Evolutionary conservation across 768 basidiomycete genomes (phyloP), one percentile per base, ranked within the genome.

Genomic region (Galerina sulciceps): DNA sequence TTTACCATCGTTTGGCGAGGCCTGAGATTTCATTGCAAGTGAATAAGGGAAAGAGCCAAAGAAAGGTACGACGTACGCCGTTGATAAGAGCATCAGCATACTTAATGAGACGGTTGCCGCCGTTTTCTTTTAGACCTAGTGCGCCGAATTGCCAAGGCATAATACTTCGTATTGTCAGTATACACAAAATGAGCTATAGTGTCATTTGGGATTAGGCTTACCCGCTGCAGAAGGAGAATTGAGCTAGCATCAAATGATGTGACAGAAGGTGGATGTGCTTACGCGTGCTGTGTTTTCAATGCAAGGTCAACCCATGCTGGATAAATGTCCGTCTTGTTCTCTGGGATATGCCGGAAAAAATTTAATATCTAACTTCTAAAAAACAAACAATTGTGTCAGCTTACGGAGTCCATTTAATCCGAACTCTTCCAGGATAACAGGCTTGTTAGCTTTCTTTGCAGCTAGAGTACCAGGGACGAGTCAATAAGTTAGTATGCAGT

Each of bases 361-460:
- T 5, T 31, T 31, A 31, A 31, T 31, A 31, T 31, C 4, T n/a
- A 34, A 10, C 38, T 23, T 15, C 1, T n/a, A 10, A 31, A n/a
- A 10, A 26, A 42, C 31, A 36, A 35, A 9, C 42, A 40, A 14
- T 10, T n/a, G n/a, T n/a, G n/a, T n/a, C n/a, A n/a, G 66, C 75
- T 53, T 60, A 84, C 82, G 68, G 1, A 79, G 58, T 15, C 79
- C 79, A 26, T 63, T 65, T 1, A 85, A 73, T 9, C 87, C 87
- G 64, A 88, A 88, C 62, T 88, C 87, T 65, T 89, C 87, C 49
- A 87, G 65, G 51, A 88, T 74, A 18, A 86, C 78, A 0, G 88
- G 87, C 67, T 90, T 89, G 63, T 80, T 78, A 40, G 78, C 79
- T 52, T 73, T 76, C 59, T 77, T 78, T 0, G 84, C 82, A 35